These are phyloP conservation scores for Ophiocordyceps camponoti-floridani DNA, from an alignment of 2,329 filamentous ascomycete genomes.

Conservation along the genomic window DNA sequence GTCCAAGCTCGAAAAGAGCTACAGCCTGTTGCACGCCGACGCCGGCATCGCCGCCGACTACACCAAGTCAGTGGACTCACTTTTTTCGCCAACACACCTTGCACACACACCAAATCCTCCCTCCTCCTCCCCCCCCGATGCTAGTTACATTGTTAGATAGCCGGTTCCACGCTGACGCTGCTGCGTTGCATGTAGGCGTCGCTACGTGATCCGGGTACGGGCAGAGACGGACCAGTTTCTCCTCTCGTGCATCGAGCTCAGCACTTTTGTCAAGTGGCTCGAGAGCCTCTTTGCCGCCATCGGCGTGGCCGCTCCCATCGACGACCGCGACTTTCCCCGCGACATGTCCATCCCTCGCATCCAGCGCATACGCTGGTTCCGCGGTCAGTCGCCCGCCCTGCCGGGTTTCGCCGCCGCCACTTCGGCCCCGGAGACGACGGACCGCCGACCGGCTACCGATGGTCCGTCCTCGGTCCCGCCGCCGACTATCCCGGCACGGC, in stretches of 20 bases:
- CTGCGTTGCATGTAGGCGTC: slow-evolving; percentile 22
- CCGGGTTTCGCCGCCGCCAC: slow-evolving; percentile 2
- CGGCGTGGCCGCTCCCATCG: slow-evolving; percentile 50
- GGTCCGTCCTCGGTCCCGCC: background rate
- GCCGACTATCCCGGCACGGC: background rate
- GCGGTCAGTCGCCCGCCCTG: slow-evolving; percentile 16
- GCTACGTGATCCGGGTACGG: slow-evolving; percentile 53
- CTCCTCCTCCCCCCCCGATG: too few relatives aligned
- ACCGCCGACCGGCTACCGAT: background rate
- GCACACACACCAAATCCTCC: too few relatives aligned
- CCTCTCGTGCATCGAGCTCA: slow-evolving; percentile 45
- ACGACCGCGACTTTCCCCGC: slow-evolving; percentile 47
- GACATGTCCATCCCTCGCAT: slow-evolving; percentile 44
- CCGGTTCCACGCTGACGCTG: slow-evolving; percentile 1
- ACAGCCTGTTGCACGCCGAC: slow-evolving; percentile 58
- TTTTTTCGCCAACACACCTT: too few relatives aligned
- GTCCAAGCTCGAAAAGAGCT: slow-evolving; percentile 43
- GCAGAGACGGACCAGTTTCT: slow-evolving; percentile 60
- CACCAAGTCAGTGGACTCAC: slow-evolving; percentile 34
- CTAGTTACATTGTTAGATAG: too few relatives aligned
- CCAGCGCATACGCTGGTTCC: slow-evolving; percentile 32
- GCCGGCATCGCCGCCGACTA: slow-evolving; percentile 59
- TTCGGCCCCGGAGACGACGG: too few relatives aligned
- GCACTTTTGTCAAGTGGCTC: slow-evolving; percentile 50
- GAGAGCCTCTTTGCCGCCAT: slow-evolving; percentile 55